phyloP scores from a whole-genome alignment of 768 basidiomycete species.

The Boletellus ananiceps region DNA sequence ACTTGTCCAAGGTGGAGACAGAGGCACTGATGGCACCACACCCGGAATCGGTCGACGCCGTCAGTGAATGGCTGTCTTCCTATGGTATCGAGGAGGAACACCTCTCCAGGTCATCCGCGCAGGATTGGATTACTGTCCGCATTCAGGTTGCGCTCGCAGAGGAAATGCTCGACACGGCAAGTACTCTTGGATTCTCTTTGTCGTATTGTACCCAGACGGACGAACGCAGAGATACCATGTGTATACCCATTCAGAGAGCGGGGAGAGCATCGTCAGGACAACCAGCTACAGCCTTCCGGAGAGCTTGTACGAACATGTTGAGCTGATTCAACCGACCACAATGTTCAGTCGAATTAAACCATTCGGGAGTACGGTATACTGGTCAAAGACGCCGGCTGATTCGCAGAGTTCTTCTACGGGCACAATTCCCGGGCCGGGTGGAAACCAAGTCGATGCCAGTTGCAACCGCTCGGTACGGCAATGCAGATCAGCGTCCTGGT shows the following conservation, averaged over 20 bases:
- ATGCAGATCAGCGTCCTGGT: background rate
- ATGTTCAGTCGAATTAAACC: slow-evolving; percentile 51
- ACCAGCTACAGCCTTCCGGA: slow-evolving; percentile 63
- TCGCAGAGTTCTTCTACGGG: slow-evolving; percentile 2
- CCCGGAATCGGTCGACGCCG: slow-evolving; percentile 45
- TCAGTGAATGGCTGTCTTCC: slow-evolving; percentile 57
- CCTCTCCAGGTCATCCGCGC: slow-evolving; percentile 53
- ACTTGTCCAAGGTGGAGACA: slow-evolving; percentile 62
- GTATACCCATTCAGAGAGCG: slow-evolving; percentile 52
- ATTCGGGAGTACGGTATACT: slow-evolving; percentile 40
- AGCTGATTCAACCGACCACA: slow-evolving; percentile 70
- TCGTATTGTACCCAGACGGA: background rate
- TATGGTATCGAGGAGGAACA: slow-evolving; percentile 49
- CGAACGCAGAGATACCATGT: slow-evolving; percentile 52
- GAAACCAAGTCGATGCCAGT: slow-evolving; percentile 40
- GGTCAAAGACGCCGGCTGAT: slow-evolving; percentile 9
- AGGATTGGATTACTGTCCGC: slow-evolving; percentile 63
- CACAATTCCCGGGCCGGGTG: slow-evolving; percentile 28
- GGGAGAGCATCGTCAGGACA: slow-evolving; percentile 58
- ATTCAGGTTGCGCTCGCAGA: slow-evolving; percentile 59
- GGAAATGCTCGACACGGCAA: slow-evolving; percentile 63
- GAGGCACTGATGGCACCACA: slow-evolving; percentile 60
- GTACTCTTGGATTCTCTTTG: slow-evolving; percentile 4
- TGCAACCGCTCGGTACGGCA: slow-evolving; percentile 38
- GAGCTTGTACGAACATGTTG: slow-evolving; percentile 54